phyloP scores from a whole-genome alignment of 257 asterid genomes.

The Forsythia suspensa region DNA sequence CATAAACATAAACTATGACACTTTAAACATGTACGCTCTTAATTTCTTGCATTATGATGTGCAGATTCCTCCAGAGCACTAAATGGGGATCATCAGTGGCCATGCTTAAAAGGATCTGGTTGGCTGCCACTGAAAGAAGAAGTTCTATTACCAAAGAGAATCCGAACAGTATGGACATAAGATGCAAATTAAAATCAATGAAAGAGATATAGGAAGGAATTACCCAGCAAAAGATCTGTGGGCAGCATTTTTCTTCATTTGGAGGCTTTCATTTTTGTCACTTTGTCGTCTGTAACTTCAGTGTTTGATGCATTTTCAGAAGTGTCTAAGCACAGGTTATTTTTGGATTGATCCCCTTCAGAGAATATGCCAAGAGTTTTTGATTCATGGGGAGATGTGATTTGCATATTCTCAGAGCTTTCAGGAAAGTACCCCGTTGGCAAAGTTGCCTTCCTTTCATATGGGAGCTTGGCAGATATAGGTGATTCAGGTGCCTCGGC shows the following conservation, averaged over 20 bases:
- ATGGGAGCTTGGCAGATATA: constrained; percentile 41
- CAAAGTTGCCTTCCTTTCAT: constrained; percentile 37
- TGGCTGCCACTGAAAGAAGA: constrained; percentile 44
- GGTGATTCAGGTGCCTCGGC: constrained; percentile 52
- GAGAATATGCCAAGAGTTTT: constrained; percentile 35
- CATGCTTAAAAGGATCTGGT: constrained; percentile 23
- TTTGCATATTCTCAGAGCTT: constrained; percentile 35
- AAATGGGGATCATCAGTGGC: constrained; percentile 15
- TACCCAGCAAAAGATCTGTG: constrained; percentile 36
- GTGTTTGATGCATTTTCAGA: constrained; percentile 37
- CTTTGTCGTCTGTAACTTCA: constrained; percentile 35
- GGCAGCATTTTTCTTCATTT: constrained; percentile 20
- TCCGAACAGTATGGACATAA: constrained; percentile 19
- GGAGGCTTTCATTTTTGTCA: constrained; percentile 34
- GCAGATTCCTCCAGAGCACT: not conserved
- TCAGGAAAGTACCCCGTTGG: constrained; percentile 29
- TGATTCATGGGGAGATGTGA: constrained; percentile 40
- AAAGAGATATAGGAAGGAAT: constrained; percentile 37
- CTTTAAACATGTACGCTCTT: not conserved
- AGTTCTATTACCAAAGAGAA: constrained; percentile 33
- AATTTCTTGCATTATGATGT: constrained; percentile 1
- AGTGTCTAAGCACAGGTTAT: constrained; percentile 27
- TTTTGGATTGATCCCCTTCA: constrained; percentile 32
- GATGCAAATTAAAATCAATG: not conserved
- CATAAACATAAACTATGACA: constrained; percentile 1